Conservation (phyloP, 768 basidiomycete genomes). For the Lentinula boryana region DNA sequence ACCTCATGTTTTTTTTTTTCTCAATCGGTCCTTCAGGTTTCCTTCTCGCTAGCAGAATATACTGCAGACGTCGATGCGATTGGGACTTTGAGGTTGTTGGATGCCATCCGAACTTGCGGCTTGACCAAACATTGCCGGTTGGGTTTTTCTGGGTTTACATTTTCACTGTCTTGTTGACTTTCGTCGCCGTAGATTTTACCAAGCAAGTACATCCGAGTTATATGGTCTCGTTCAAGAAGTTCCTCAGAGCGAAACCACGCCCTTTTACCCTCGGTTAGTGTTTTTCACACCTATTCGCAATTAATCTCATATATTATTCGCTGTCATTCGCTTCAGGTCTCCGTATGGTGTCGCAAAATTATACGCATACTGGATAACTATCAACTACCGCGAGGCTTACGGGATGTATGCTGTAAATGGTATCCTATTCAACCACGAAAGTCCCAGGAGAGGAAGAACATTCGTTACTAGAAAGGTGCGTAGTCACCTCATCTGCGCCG, state of each 20-base stretch:
- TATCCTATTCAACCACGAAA: slow-evolving; percentile 98
- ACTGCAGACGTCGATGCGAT: slow-evolving; percentile 96
- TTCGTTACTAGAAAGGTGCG: slow-evolving; percentile 85
- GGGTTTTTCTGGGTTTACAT: background rate
- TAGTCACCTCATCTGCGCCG: background rate
- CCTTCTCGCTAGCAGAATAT: slow-evolving; percentile 99
- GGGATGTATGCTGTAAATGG: slow-evolving; percentile 97
- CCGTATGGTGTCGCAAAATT: slow-evolving; percentile 97
- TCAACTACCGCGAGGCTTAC: slow-evolving; percentile 93
- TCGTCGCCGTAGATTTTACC: slow-evolving; percentile 61
- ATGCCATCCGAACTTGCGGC: slow-evolving; percentile 93
- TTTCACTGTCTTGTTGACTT: background rate
- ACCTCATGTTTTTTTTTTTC: background rate
- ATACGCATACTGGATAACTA: slow-evolving; percentile 86
- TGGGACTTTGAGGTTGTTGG: slow-evolving; percentile 91
- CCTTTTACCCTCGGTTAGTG: slow-evolving; percentile 83
- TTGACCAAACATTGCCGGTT: slow-evolving; percentile 80
- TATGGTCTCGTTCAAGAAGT: slow-evolving; percentile 97
- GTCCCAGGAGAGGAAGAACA: slow-evolving; percentile 87
- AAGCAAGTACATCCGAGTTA: slow-evolving; percentile 94
- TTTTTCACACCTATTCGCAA: too few species aligned
- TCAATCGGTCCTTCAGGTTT: slow-evolving; percentile 42
- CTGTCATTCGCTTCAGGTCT: slow-evolving; percentile 24
- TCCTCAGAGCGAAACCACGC: slow-evolving; percentile 92
- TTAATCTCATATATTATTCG: background rate